Base-by-base conservation (phyloP, 2,329 filamentous ascomycete species). In the Tolypocladium pustulatum region DNA sequence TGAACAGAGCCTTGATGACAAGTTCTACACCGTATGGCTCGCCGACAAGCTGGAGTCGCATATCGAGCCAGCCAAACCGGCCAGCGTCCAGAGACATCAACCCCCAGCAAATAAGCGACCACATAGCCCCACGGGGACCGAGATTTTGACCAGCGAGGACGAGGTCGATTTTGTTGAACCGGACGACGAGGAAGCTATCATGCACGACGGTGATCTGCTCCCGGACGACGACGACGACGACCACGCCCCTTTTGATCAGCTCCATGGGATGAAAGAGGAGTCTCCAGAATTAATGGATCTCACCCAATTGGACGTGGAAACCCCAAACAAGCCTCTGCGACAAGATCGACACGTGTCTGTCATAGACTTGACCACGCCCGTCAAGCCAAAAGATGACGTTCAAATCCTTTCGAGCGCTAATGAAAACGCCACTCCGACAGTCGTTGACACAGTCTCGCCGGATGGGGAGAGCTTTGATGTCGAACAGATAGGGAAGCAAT, bases 1-100 rank as follows among this genome's bases (percentile, higher is more conserved):
- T 58, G 85, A 93, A 60, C 74, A 77, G 5, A 90, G 79, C 4
- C 72, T 96, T 0, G 79, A 82, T 40, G 80, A 88, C 58, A 80
- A 81, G 55, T 75, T 86, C 65, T 71, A 81, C 43, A 68, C 78
- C 10, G 65, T 67, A 9, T 87, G 82, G 81, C 67, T 75, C 3
- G 73, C 81, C n/a, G 63, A 69, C 8, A 64, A 81, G 30, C 71
- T 85, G 5, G 70, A 72, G 43, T 74, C 73, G 22, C 74, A 72
- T 7, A 52, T 59, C 17, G 72, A 72, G 54, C 77, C 78, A 0
- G 69, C 74, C 3, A 77, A 73, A 56, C 67, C 67, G 15, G 62
- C 65, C 20, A 60, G 59, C 0, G 49, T 68, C 13, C 65, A 70
- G 20, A 62, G 54, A 30, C 62, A 62, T 4, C 62, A 58, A 15